Base-by-base conservation (phyloP, 2,329 filamentous ascomycete species). In the Pseudogymnoascus sp. region DNA sequence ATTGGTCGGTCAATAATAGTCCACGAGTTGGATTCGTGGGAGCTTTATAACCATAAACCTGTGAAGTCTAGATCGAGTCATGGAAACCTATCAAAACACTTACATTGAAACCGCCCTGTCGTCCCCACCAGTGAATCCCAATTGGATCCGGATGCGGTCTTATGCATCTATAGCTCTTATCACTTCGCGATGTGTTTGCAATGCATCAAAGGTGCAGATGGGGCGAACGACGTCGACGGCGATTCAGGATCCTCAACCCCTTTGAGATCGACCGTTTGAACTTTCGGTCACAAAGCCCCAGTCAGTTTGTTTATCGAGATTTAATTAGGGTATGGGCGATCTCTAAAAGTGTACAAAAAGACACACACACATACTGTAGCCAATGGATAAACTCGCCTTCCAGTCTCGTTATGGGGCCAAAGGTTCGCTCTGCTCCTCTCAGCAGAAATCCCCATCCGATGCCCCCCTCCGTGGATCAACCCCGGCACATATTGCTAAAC, bases 331-430 rank as follows among this genome's bases (percentile, higher is more conserved):
- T 55, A 55, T 55, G 49, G 11, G 49, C 49, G 49, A 55, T 33
- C 49, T 55, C 49, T 55, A 55, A 55, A 55, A 55, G 29, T 35
- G 49, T 55, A 55, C 49, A 55, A 55, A 55, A 55, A 55, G 49
- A 55, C 49, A 21, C 41, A 45, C 41, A 45, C 29, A 55, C 49
- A 55, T 55, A 55, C 49, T 55, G 49, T 33, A 55, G 49, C 49
- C 49, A 55, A 55, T 55, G 49, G 49, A 55, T 33, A 55, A 55
- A 55, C 49, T 35, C 49, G 49, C 29, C 49, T 55, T 55, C 49
- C 49, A 33, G 16, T 55, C 49, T 55, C 49, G n/a, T 55, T 29
- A 35, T 55, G 43, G 37, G n/a, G n/a, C 37, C 6, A 16, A 39
- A 16, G 37, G n/a, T 26, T 10, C 43, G 26, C 26, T 21, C 21